Conservation (phyloP, 1,284 basidiomycete species). For the Sporisorium sorghi region DNA sequence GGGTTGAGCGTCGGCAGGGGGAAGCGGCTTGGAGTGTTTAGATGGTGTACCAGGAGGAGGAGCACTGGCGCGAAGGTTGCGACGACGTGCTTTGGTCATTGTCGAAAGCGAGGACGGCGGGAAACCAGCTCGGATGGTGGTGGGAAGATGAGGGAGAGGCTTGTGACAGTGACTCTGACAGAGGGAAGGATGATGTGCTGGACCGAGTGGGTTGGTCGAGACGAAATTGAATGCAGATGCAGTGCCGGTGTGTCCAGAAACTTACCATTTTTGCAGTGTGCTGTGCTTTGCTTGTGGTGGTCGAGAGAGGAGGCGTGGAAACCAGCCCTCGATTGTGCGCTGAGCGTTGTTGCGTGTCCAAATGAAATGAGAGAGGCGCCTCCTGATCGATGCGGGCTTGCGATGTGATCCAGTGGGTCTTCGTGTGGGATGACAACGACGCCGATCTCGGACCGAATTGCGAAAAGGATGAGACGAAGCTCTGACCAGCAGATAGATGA, state of each 20-base stretch:
- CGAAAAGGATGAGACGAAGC: not conserved
- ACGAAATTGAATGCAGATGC: slow-evolving; percentile 6
- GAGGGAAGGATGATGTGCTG: not conserved
- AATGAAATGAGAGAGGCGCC: not conserved
- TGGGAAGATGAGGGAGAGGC: not conserved
- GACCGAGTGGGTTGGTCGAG: slow-evolving; percentile 12
- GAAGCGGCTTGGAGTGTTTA: too few relatives aligned
- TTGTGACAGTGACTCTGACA: not conserved
- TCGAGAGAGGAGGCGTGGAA: slow-evolving; percentile 5
- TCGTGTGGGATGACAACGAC: not conserved
- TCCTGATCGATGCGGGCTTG: not conserved
- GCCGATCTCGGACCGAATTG: not conserved
- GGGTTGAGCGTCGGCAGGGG: too few relatives aligned
- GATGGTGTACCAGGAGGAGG: slow-evolving; percentile 7
- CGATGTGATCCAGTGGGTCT: not conserved
- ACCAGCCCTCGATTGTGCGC: not conserved
- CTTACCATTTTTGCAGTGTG: slow-evolving; percentile 23
- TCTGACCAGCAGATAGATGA: slow-evolving; percentile 4
- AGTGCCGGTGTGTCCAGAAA: not conserved
- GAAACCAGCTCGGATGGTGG: slow-evolving; percentile 1
- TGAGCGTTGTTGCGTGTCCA: not conserved
- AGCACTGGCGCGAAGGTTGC: slow-evolving; percentile 28
- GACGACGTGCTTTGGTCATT: slow-evolving; percentile 39
- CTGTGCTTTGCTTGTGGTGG: too few relatives aligned
- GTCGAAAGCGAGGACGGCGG: not conserved